A percentile compares a stretch with the other conserved stretches of the same genome.
Conservation (phyloP, 163 green algal species). For the Scenedesmus sp. region DNA sequence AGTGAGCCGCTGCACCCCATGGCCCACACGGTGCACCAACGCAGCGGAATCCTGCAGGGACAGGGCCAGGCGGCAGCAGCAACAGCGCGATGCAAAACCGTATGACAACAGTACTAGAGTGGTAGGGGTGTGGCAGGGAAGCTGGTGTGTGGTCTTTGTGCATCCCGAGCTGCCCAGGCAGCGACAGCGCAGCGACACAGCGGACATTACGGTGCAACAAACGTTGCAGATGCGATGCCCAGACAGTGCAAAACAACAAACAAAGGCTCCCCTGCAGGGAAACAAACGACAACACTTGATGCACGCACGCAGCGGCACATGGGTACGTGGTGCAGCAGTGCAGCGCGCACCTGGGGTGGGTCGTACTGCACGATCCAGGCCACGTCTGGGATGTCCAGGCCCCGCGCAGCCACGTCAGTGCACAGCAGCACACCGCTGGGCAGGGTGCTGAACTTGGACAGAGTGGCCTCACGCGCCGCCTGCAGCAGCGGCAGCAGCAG, state of each 20-base stretch:
- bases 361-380: conserved; percentile 95
- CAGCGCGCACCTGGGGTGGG: conserved; percentile 77
- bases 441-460: conserved; percentile 71
- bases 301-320: not conserved
- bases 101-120: no score
- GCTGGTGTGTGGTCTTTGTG: no score
- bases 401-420: conserved; percentile 95
- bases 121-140: no score
- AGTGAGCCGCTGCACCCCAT: conserved; percentile 89
- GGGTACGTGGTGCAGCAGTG: no score
- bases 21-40: conserved; percentile 90
- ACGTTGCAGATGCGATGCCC: no score
- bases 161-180: no score
- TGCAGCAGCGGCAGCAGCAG: conserved; percentile 13
- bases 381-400: conserved; percentile 97
- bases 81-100: no score
- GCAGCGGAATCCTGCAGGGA: conserved; percentile 72
- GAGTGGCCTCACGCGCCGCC: conserved; percentile 73
- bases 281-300: not conserved
- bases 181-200: no score
- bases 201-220: no score
- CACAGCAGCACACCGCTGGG: conserved; percentile 84
- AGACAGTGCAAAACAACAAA: no score
- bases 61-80: no score
- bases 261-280: no score